Evolutionary conservation across 768 basidiomycete genomes (phyloP).

Genomic region (Psilocybe subaeruginosa): DNA sequence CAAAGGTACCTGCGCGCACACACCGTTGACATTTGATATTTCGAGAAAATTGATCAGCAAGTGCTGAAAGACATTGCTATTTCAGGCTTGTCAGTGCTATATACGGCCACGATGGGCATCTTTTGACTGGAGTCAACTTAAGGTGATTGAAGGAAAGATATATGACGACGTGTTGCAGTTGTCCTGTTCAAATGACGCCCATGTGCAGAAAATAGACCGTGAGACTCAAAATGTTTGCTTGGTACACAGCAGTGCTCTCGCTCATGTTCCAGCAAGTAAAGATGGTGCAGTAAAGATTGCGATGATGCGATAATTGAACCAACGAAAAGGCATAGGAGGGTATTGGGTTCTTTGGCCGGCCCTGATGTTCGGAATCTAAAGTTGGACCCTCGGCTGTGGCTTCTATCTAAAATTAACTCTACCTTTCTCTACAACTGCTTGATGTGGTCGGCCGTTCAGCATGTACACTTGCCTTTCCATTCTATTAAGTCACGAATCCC

Average conservation of each 20-base stretch:
- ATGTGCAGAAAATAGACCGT: background rate
- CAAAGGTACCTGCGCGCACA: conserved; percentile 1
- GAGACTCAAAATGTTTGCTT: background rate
- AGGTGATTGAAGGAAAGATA: conserved; percentile 2
- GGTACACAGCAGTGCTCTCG: too few relatives aligned
- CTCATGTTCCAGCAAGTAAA: background rate
- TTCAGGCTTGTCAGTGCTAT: background rate
- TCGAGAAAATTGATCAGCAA: conserved; percentile 1
- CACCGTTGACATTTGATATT: background rate
- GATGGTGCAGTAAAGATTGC: background rate
- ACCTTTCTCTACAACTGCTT: conserved; percentile 1
- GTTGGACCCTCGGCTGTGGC: background rate
- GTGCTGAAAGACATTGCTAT: background rate
- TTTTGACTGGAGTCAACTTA: background rate
- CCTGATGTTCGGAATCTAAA: conserved; percentile 3
- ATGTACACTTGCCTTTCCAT: conserved; percentile 4
- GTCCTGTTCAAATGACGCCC: conserved; percentile 4
- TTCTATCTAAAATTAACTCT: conserved; percentile 1
- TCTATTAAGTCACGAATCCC: conserved; percentile 2
- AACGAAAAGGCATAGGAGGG: background rate
- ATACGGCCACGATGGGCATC: background rate
- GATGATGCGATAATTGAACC: background rate
- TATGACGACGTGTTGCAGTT: background rate
- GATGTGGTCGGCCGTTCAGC: background rate
- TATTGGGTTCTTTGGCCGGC: background rate